A percentile compares a stretch with the other conserved stretches of the same genome.
Evolutionary conservation across 192 early-diverging fungal species (phyloP).

Genomic region (Dissophora globulifera): DNA sequence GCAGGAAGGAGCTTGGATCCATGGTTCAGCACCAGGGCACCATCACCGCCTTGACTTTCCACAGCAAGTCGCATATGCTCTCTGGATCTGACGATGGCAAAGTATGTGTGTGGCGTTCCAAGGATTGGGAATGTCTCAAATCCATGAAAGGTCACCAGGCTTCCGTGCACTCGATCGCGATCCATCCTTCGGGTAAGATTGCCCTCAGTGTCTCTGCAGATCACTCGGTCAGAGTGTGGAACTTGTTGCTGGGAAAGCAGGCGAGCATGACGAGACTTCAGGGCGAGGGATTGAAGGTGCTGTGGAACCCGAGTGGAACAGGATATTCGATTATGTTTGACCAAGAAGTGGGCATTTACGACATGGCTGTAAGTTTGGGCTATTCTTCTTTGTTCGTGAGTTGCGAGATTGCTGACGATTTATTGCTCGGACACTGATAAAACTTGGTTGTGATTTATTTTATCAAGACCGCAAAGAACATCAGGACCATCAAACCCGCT

Average conservation of each 20-base stretch:
- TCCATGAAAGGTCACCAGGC: conserved; percentile 85
- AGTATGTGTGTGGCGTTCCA: conserved; percentile 89
- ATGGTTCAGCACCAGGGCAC: conserved; percentile 93
- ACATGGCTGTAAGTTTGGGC: conserved; percentile 62
- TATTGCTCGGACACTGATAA: too few relatives aligned
- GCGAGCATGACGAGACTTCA: conserved; percentile 57
- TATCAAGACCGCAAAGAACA: conserved; percentile 53
- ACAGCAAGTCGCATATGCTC: conserved; percentile 85
- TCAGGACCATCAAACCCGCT: conserved; percentile 42
- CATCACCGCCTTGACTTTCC: conserved; percentile 87
- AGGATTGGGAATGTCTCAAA: conserved; percentile 97
- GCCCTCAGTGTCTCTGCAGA: conserved; percentile 85
- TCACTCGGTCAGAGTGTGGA: conserved; percentile 78
- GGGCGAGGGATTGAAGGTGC: conserved; percentile 62
- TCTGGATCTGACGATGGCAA: conserved; percentile 90
- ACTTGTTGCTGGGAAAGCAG: conserved; percentile 77
- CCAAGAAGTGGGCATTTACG: conserved; percentile 63
- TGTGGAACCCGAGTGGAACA: conserved; percentile 66
- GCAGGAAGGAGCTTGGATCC: conserved; percentile 89
- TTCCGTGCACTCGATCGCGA: conserved; percentile 80
- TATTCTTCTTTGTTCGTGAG: too few relatives aligned
- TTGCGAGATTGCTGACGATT: too few relatives aligned
- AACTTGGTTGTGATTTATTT: too few relatives aligned
- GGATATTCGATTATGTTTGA: conserved; percentile 70
- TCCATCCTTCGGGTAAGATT: conserved; percentile 97